Percentiles rank a stretch among this genome's conserved stretches.
Conservation (phyloP, 1,139 yeast genomes). For the Kodamaea ohmeri region DNA sequence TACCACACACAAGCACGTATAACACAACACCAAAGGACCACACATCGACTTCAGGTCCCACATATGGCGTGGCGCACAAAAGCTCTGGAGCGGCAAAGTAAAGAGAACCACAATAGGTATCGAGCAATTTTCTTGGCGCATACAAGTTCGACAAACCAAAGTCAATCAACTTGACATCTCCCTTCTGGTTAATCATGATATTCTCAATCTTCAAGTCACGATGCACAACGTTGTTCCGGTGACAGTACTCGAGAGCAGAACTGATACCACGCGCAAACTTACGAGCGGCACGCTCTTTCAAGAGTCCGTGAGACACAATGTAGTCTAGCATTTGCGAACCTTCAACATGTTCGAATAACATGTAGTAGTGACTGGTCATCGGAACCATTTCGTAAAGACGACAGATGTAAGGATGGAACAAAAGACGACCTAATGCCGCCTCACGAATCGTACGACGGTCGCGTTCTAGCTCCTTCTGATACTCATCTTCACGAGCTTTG, state of each 20-base stretch:
- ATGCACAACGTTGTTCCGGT: conserved; percentile 90
- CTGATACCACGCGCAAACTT: conserved; percentile 96
- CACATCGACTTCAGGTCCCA: conserved; percentile 96
- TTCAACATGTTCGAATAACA: conserved; percentile 94
- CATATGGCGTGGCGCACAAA: conserved; percentile 85
- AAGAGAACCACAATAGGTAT: conserved; percentile 95
- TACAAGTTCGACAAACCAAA: conserved; percentile 91
- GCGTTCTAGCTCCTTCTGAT: conserved; percentile 84
- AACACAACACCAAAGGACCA: conserved; percentile 98
- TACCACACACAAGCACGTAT: conserved; percentile 93
- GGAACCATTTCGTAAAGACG: conserved; percentile 90
- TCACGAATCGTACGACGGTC: conserved; percentile 92
- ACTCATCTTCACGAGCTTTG: conserved; percentile 64
- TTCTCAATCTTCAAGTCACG: conserved; percentile 96
- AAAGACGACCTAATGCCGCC: conserved; percentile 86
- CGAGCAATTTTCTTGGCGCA: conserved; percentile 67
- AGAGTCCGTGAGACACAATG: conserved; percentile 92
- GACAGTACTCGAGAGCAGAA: conserved; percentile 91
- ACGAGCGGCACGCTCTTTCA: conserved; percentile 91
- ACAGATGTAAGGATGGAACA: conserved; percentile 92
- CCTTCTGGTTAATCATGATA: conserved; percentile 88
- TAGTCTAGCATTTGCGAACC: conserved; percentile 99
- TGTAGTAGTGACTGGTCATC: conserved; percentile 95
- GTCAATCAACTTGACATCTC: conserved; percentile 93
- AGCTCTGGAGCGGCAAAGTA: conserved; percentile 99